Percentiles rank a stretch among this genome's conserved stretches.
phyloP scores from a whole-genome alignment of 352 stramenopile genomes.

The Blastocystis sp. region DNA sequence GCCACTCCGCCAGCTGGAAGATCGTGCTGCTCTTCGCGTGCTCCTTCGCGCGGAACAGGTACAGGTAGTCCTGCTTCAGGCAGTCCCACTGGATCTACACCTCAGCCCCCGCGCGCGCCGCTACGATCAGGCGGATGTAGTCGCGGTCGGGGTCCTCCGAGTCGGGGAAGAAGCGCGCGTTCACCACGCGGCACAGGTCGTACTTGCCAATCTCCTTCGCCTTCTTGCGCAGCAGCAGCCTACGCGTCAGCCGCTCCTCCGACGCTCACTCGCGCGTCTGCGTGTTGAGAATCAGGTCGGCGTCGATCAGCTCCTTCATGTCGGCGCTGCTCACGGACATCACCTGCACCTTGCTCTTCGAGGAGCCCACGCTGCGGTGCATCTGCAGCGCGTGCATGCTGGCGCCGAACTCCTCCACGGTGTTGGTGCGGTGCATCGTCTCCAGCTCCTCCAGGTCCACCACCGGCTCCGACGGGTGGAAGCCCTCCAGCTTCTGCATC shows the following conservation, averaged over 20 bases:
- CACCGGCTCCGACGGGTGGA: constrained; percentile 12
- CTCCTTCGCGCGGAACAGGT: constrained; percentile 41
- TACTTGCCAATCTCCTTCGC: constrained; percentile 38
- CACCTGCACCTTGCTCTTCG: background rate
- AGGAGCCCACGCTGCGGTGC: background rate
- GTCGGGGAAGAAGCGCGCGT: constrained; percentile 56
- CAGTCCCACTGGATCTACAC: constrained; percentile 56
- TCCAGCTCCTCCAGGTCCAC: constrained; percentile 42
- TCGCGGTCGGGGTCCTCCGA: background rate
- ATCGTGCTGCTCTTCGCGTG: constrained; percentile 35
- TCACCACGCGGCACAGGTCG: constrained; percentile 58
- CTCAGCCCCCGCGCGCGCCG: background rate
- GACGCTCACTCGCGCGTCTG: constrained; percentile 12
- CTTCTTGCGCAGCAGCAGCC: constrained; percentile 50
- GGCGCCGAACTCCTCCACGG: constrained; percentile 4
- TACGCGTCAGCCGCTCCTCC: background rate
- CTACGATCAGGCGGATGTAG: constrained; percentile 61
- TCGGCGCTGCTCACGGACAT: constrained; percentile 21
- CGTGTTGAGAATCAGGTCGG: constrained; percentile 54
- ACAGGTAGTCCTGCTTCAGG: constrained; percentile 62
- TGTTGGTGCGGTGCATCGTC: background rate
- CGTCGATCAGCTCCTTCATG: constrained; percentile 52
- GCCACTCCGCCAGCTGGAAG: constrained; percentile 58
- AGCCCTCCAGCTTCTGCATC: constrained; percentile 35
- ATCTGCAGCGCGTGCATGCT: background rate